Base-by-base conservation (phyloP, 257 asterid species). In the Solanum arcanum region DNA sequence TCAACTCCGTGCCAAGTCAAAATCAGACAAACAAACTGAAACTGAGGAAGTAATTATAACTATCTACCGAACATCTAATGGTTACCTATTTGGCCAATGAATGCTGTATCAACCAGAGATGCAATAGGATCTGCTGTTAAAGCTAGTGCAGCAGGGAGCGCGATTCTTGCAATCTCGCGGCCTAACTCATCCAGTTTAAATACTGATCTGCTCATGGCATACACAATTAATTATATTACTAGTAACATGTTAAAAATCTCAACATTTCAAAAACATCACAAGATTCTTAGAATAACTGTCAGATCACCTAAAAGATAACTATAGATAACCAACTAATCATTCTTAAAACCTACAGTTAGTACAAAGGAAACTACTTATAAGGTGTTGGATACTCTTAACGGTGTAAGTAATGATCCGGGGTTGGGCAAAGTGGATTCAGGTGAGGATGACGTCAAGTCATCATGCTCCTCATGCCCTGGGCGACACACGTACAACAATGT, bases 61-160 rank as follows among this genome's bases (percentile, higher is more conserved):
- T 11, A 62, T 75, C 56, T 75, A 39, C 47, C 46, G 21, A 35
- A 39, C 15, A 20, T 39, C 13, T 11, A 73, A 42, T 2, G 7
- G 14, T 93, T 93, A 95, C 97, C 98, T 41, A 95, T 93, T 88
- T 90, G 98, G 87, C 98, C 98, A 16, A 94, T 92, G 81, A 95
- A 95, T n/a, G 95, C 95, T 31, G 98, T 95, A 37, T 95, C 97
- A 37, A 95, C 92, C 18, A 95, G 92, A 88, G 98, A 95, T 25
- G 98, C 98, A 89, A 95, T 92, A 42, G 98, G 98, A 90, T 94
- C 98, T 88, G 98, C 97, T 47, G 95, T 94, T 87, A 95, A 89
- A 88, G 98, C 97, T 68, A 94, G 91, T 23, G 98, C 96, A 33
- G 97, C 95, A 20, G 97, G 97, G 64, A 95, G 84, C 10, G 96